Percentiles rank a stretch among this genome's conserved stretches.
Conservation (phyloP, 1,284 basidiomycete species). For the Pseudozyma pruni region DNA sequence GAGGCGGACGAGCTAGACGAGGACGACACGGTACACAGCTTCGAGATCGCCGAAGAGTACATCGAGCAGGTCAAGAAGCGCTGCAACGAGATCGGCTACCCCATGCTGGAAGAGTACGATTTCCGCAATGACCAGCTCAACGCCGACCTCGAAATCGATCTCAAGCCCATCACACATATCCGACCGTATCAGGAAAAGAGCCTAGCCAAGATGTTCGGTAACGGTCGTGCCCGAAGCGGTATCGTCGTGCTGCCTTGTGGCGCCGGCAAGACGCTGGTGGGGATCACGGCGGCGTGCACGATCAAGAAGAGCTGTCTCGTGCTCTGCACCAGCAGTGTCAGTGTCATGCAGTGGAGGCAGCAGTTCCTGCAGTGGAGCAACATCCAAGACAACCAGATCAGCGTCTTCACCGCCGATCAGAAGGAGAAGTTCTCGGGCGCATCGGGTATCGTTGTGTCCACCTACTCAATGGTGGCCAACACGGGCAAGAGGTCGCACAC, state of each 20-base stretch:
- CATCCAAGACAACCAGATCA: slow-evolving; percentile 67
- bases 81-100: slow-evolving; percentile 66
- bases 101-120: slow-evolving; percentile 68
- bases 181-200: slow-evolving; percentile 68
- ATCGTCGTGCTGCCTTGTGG: slow-evolving; percentile 99
- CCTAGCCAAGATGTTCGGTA: slow-evolving; percentile 67
- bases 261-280: slow-evolving; percentile 97
- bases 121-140: slow-evolving; percentile 67
- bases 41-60: slow-evolving; percentile 64
- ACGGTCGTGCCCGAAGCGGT: slow-evolving; percentile 74
- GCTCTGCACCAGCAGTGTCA: slow-evolving; percentile 74
- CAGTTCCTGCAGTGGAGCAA: slow-evolving; percentile 68
- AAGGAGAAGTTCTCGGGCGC: slow-evolving; percentile 67
- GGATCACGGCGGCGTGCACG: slow-evolving; percentile 98
- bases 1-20: slow-evolving; percentile 65
- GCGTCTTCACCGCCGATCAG: slow-evolving; percentile 66
- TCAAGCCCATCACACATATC: slow-evolving; percentile 67
- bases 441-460: slow-evolving; percentile 66
- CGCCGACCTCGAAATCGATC: slow-evolving; percentile 66
- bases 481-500: slow-evolving; percentile 67
- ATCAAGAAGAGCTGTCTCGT: slow-evolving; percentile 99
- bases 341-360: slow-evolving; percentile 67
- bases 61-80: slow-evolving; percentile 67
- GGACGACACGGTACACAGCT: slow-evolving; percentile 66
- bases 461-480: slow-evolving; percentile 68